phyloP scores from a whole-genome alignment of 176 grass and related monocot genomes.

The Leersia perrieri region DNA sequence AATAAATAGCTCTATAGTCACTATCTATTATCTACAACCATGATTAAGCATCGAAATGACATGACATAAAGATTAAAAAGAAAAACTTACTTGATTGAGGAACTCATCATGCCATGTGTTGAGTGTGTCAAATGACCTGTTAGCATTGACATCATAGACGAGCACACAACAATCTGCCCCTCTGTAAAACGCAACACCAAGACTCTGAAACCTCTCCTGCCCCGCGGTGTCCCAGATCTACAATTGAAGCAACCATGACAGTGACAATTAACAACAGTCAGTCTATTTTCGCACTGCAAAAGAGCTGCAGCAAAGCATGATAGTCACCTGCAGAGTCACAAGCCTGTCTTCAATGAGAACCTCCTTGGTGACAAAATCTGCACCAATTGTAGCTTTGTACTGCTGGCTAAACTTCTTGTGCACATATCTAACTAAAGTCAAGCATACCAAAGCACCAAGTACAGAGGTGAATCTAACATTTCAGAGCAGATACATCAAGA shows the following conservation, averaged over 20 bases:
- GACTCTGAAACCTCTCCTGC: conserved; percentile 98
- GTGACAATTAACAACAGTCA: not conserved
- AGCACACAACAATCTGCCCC: conserved; percentile 96
- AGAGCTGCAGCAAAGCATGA: not conserved
- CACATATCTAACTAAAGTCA: conserved; percentile 81
- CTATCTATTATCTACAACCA: conserved; percentile 12
- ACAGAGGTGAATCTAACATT: not conserved
- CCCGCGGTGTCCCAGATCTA: conserved; percentile 98
- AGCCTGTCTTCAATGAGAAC: conserved; percentile 97
- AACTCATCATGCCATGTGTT: conserved; percentile 98
- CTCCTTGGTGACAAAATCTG: conserved; percentile 99
- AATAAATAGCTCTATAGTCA: not conserved
- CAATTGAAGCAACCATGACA: conserved; percentile 12
- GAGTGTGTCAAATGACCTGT: conserved; percentile 89
- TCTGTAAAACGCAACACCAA: conserved; percentile 97
- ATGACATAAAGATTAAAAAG: conserved; percentile 5
- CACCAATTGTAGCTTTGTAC: conserved; percentile 98
- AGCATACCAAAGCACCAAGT: conserved; percentile 25
- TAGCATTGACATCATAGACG: conserved; percentile 95
- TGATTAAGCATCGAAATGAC: conserved; percentile 25
- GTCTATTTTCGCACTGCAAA: not conserved
- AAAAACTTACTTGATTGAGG: conserved; percentile 77
- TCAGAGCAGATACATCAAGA: not conserved
- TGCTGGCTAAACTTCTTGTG: conserved; percentile 98
- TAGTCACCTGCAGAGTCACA: conserved; percentile 85